These are phyloP conservation scores for Trametes versicolor DNA, from an alignment of 1,284 basidiomycete species.

Conservation along the genomic window DNA sequence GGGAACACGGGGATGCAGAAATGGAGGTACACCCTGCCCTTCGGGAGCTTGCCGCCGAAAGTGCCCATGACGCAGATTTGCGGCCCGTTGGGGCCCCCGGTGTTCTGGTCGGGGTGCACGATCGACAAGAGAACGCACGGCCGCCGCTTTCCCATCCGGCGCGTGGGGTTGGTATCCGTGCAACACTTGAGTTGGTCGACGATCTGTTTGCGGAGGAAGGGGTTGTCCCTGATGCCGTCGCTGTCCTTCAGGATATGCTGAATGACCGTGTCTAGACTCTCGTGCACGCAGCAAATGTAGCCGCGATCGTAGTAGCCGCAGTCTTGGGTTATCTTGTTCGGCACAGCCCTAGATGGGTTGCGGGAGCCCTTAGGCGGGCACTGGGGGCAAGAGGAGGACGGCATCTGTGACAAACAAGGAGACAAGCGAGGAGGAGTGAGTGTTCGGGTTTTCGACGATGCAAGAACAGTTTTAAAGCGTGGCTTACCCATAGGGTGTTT, in stretches of 20 bases:
- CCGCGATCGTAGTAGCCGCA: background rate
- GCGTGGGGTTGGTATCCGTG: too few relatives aligned
- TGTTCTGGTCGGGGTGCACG: background rate
- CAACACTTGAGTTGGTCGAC: background rate
- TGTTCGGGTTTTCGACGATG: too few relatives aligned
- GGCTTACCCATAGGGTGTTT: too few relatives aligned
- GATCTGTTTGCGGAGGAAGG: background rate
- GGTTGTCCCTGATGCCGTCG: conserved; percentile 7
- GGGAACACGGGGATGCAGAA: conserved; percentile 10
- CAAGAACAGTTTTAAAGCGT: too few relatives aligned
- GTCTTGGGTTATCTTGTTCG: background rate
- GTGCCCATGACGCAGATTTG: conserved; percentile 6
- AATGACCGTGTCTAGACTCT: background rate
- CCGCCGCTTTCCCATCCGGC: background rate
- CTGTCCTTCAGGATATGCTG: conserved; percentile 1
- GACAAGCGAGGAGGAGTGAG: too few relatives aligned
- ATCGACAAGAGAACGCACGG: background rate
- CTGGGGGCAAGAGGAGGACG: too few relatives aligned
- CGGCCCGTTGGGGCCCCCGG: background rate
- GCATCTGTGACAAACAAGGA: too few relatives aligned
- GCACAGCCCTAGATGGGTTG: too few relatives aligned
- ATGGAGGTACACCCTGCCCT: background rate
- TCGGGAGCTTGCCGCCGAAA: too few relatives aligned
- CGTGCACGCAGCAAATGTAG: background rate
- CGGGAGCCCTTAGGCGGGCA: too few relatives aligned